A percentile compares a stretch with the other conserved stretches of the same genome.
Conservation (phyloP, 1,139 yeast genomes). For the Yamadazyma triangularis region DNA sequence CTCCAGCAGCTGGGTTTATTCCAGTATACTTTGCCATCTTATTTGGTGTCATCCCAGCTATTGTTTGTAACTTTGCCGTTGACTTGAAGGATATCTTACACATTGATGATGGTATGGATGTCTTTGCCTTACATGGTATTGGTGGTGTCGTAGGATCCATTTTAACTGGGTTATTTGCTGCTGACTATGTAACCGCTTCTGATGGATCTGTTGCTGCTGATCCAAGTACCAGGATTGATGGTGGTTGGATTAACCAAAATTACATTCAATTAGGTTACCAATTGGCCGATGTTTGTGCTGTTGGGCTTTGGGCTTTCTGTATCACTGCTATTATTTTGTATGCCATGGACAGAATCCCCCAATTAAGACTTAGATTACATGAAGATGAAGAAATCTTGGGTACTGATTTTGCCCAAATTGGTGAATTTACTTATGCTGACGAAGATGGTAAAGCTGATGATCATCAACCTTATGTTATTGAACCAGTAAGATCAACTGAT, state of each 20-base stretch:
- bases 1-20: conserved; percentile 96
- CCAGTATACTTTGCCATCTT: conserved; percentile 85
- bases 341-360: conserved; percentile 75
- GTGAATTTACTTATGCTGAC: conserved; percentile 75
- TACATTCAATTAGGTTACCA: conserved; percentile 90
- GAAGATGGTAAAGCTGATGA: conserved; percentile 19
- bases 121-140: conserved; percentile 88
- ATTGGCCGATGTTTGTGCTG: conserved; percentile 76
- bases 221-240: conserved; percentile 46
- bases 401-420: conserved; percentile 83
- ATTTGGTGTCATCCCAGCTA: conserved; percentile 77
- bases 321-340: conserved; percentile 70
- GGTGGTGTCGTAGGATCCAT: conserved; percentile 87
- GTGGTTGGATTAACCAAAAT: conserved; percentile 95
- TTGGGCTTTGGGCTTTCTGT: conserved; percentile 75
- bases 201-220: conserved; percentile 58
- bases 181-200: conserved; percentile 82
- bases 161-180: conserved; percentile 88
- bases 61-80: conserved; percentile 78
- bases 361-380: conserved; percentile 74
- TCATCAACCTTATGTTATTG: conserved; percentile 55
- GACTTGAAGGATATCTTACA: conserved; percentile 67
- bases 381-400: conserved; percentile 91
- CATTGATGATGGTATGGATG: conserved; percentile 95
- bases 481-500: conserved; percentile 64